phyloP scores from a whole-genome alignment of 1,284 basidiomycete genomes.

The Irpex lacteus region DNA sequence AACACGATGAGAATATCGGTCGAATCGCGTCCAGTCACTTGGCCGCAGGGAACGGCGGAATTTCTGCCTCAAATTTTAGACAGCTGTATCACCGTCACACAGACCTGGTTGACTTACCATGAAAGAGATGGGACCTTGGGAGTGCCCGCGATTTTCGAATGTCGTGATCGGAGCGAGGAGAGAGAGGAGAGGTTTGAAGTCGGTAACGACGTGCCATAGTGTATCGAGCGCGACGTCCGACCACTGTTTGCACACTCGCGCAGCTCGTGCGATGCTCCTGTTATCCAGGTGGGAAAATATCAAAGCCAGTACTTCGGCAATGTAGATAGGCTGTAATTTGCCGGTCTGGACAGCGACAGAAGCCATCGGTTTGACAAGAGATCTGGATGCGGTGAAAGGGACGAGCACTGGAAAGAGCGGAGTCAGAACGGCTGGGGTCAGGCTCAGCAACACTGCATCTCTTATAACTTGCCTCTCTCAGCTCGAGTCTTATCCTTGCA shows the following conservation, averaged over 20 bases:
- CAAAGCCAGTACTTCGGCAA: conserved; percentile 26
- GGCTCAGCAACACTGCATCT: neutral
- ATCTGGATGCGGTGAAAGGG: neutral
- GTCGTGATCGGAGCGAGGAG: conserved; percentile 41
- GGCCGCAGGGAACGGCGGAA: conserved; percentile 43
- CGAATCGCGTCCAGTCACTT: conserved; percentile 54
- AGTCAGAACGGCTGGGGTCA: neutral
- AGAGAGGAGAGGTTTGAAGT: conserved; percentile 43
- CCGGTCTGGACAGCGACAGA: neutral
- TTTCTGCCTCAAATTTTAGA: conserved; percentile 22
- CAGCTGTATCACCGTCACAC: neutral
- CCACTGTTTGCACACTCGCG: conserved; percentile 27
- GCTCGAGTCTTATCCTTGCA: neutral
- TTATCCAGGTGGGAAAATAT: conserved; percentile 27
- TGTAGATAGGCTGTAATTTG: conserved; percentile 12
- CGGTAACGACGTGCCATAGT: conserved; percentile 26
- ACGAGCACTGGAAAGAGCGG: neutral
- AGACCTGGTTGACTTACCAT: neutral
- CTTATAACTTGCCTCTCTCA: neutral
- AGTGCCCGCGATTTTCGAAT: conserved; percentile 11
- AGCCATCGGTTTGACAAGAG: neutral
- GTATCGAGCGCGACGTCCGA: conserved; percentile 26
- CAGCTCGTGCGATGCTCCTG: conserved; percentile 21
- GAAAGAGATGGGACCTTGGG: conserved; percentile 1
- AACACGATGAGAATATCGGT: conserved; percentile 51